These are phyloP conservation scores for Cladosporium sp. DNA, from an alignment of 2,329 filamentous ascomycete species.

Conservation along the genomic window DNA sequence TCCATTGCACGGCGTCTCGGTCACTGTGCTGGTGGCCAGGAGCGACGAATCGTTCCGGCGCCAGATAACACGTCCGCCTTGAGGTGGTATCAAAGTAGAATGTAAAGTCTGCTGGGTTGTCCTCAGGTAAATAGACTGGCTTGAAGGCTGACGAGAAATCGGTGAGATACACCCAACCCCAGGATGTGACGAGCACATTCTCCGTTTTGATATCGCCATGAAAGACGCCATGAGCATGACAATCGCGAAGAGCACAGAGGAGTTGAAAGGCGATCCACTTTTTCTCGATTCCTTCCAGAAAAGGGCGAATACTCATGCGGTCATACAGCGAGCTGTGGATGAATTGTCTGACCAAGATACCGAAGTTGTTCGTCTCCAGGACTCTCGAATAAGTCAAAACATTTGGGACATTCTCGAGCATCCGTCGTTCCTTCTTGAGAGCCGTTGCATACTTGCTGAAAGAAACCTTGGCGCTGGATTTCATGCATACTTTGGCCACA, in stretches of 20 bases:
- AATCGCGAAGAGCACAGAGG: conserved; percentile 86
- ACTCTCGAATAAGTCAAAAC: conserved; percentile 85
- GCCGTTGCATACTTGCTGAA: conserved; percentile 73
- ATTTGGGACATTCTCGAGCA: conserved; percentile 80
- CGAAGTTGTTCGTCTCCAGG: conserved; percentile 85
- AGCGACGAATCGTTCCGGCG: conserved; percentile 83
- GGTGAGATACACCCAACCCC: conserved; percentile 98
- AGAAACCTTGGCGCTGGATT: conserved; percentile 71
- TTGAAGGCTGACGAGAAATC: conserved; percentile 97
- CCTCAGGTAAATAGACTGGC: conserved; percentile 85
- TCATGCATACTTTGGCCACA: conserved; percentile 90
- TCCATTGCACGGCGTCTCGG: conserved; percentile 55
- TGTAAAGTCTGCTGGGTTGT: conserved; percentile 95
- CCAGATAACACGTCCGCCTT: conserved; percentile 87
- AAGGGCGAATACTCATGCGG: conserved; percentile 90
- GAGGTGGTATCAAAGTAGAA: conserved; percentile 97
- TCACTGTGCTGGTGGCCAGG: conserved; percentile 57
- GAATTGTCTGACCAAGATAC: conserved; percentile 90
- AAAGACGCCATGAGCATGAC: conserved; percentile 81
- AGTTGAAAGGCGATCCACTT: conserved; percentile 98
- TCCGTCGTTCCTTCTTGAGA: conserved; percentile 78
- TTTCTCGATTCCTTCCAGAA: conserved; percentile 96
- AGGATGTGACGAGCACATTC: conserved; percentile 93
- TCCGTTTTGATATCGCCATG: conserved; percentile 99
- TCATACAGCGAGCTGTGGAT: conserved; percentile 97